phyloP scores from a whole-genome alignment of 805 yeast species.

The Starmera pachycereana region DNA sequence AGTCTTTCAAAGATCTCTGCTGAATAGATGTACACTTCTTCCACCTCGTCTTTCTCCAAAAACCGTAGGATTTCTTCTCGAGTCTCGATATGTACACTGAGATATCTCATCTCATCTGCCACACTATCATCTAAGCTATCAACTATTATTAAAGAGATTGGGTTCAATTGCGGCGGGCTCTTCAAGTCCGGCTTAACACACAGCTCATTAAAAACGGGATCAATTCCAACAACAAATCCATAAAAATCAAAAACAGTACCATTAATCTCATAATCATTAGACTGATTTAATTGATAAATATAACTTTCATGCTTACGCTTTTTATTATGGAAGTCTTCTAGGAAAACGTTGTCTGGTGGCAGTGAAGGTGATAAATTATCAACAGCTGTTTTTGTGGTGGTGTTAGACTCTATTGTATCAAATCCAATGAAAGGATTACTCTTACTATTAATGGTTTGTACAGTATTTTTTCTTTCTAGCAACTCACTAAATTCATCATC shows the following conservation, averaged over 20 bases:
- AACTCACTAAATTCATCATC: background rate
- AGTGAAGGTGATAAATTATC: background rate
- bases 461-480: no score
- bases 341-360: background rate
- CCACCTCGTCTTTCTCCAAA: slow-evolving; percentile 13
- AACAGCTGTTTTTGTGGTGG: background rate
- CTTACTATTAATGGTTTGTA: background rate
- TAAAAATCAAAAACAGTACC: slow-evolving; percentile 8
- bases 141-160: slow-evolving; percentile 3
- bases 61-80: slow-evolving; percentile 9
- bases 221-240: slow-evolving; percentile 11
- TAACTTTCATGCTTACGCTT: no score
- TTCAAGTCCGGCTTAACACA: slow-evolving; percentile 5
- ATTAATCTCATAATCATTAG: slow-evolving; percentile 6
- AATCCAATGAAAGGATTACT: background rate
- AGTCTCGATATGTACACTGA: slow-evolving; percentile 5
- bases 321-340: no score
- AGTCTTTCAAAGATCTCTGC: slow-evolving; percentile 4
- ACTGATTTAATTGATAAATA: no score
- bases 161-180: slow-evolving; percentile 6
- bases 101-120: slow-evolving; percentile 6
- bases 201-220: slow-evolving; percentile 9
- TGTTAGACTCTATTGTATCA: no score
- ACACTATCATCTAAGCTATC: slow-evolving; percentile 1
- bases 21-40: slow-evolving; percentile 12